These are phyloP conservation scores for Tulasnella sp. DNA, from an alignment of 768 basidiomycete genomes.

Conservation along the genomic window DNA sequence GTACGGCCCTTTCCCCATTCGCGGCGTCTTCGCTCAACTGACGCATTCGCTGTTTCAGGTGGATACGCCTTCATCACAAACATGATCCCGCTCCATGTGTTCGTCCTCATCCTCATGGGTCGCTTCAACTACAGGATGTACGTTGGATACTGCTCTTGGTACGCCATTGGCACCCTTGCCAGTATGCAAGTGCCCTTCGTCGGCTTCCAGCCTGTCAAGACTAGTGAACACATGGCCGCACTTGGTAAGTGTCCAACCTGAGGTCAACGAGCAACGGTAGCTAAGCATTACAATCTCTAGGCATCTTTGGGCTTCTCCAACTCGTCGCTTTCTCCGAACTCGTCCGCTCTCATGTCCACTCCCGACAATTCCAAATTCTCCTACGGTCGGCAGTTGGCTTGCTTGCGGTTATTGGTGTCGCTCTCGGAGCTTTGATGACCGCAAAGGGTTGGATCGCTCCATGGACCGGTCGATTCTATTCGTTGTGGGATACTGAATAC, in stretches of 20 bases:
- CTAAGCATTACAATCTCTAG: conserved; percentile 47
- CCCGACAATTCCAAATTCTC: conserved; percentile 88
- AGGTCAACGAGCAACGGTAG: neutral
- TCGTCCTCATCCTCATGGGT: conserved; percentile 96
- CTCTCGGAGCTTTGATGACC: conserved; percentile 77
- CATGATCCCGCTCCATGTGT: conserved; percentile 97
- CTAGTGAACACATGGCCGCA: conserved; percentile 98
- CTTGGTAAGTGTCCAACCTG: conserved; percentile 60
- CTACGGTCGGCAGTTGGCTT: conserved; percentile 70
- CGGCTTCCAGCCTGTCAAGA: conserved; percentile 96
- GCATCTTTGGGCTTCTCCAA: conserved; percentile 94
- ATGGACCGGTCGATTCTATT: conserved; percentile 99
- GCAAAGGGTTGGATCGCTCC: conserved; percentile 96
- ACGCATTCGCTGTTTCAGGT: conserved; percentile 52
- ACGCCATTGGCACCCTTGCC: conserved; percentile 93
- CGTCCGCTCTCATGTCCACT: conserved; percentile 84
- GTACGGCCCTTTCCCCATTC: conserved; percentile 49
- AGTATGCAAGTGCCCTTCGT: conserved; percentile 99
- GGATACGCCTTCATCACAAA: conserved; percentile 99
- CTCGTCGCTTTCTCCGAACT: conserved; percentile 92
- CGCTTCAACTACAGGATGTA: conserved; percentile 91
- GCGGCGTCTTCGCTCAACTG: neutral
- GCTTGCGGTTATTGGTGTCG: conserved; percentile 70
- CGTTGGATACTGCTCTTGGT: conserved; percentile 96
- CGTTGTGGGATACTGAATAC: conserved; percentile 98